A percentile compares a stretch with the other conserved stretches of the same genome.
Conservation (phyloP, 2,329 filamentous ascomycete species). For the Lachnellula willkommii region DNA sequence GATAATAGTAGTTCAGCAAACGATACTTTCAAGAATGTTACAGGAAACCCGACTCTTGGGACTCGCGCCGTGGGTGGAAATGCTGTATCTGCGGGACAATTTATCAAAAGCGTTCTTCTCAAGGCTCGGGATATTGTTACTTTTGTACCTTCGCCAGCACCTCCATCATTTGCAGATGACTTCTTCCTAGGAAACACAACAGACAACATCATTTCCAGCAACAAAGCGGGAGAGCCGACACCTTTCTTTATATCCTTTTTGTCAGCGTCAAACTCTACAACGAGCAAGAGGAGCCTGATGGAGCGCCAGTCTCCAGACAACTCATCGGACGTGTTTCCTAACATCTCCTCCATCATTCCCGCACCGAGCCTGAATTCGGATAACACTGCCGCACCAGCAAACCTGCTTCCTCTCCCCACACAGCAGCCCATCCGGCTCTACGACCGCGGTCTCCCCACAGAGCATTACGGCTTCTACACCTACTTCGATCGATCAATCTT, state of each 20-base stretch:
- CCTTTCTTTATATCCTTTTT: constrained; percentile 83
- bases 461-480: constrained; percentile 91
- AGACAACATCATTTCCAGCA: constrained; percentile 58
- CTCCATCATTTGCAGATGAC: constrained; percentile 55
- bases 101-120: constrained; percentile 28
- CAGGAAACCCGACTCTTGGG: constrained; percentile 21
- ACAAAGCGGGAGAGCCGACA: constrained; percentile 78
- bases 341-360: constrained; percentile 55
- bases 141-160: constrained; percentile 40
- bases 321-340: constrained; percentile 25
- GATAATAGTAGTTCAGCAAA: constrained; percentile 50
- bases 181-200: constrained; percentile 81
- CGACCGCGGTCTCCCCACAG: constrained; percentile 71
- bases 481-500: constrained; percentile 89
- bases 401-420: constrained; percentile 62
- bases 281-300: constrained; percentile 20
- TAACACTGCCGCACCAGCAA: constrained; percentile 66
- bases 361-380: constrained; percentile 57
- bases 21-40: constrained; percentile 38
- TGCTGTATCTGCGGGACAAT: constrained; percentile 30
- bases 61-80: constrained; percentile 25
- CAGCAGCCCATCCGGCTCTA: constrained; percentile 81
- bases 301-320: constrained; percentile 13
- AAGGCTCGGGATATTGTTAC: constrained; percentile 32
- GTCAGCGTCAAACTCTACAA: constrained; percentile 36